phyloP scores from a whole-genome alignment of 2,329 filamentous ascomycete species.

The Aspergillus pseudotamarii region DNA sequence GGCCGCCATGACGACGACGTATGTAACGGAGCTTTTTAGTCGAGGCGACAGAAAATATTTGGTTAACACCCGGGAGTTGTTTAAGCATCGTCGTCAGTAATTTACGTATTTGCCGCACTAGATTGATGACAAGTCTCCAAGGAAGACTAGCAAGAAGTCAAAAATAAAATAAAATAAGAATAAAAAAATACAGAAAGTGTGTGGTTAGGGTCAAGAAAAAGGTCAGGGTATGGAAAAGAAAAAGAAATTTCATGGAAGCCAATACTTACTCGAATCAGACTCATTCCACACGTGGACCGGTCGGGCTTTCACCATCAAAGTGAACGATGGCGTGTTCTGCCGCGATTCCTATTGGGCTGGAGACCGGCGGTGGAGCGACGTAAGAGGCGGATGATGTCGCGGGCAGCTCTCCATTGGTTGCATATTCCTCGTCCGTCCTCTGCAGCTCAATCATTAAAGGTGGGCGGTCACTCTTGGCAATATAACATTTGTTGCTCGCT shows the following conservation, averaged over 20 bases:
- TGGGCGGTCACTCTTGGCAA: conserved; percentile 4
- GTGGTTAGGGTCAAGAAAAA: not conserved
- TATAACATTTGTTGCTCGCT: not conserved
- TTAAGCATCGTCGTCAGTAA: not conserved
- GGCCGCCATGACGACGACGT: not conserved
- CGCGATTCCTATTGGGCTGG: conserved; percentile 27
- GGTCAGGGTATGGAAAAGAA: not conserved
- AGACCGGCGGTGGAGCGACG: not conserved
- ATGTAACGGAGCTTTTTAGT: not conserved
- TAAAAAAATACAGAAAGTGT: not conserved
- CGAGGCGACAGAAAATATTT: not conserved
- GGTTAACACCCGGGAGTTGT: not conserved
- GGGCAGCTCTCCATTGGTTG: conserved; percentile 13
- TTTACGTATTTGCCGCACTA: not conserved
- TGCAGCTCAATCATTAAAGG: not conserved
- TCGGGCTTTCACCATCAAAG: conserved; percentile 34
- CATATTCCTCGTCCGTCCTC: not conserved
- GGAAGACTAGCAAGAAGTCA: not conserved
- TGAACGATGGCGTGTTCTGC: conserved; percentile 37
- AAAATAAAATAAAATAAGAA: not conserved
- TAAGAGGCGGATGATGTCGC: not conserved
- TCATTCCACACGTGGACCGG: conserved; percentile 20
- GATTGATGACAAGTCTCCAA: not conserved
- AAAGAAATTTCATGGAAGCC: conserved; percentile 7
- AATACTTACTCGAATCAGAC: not conserved